A percentile compares a stretch with the other conserved stretches of the same genome.
These are phyloP conservation scores for Coemansia sp. DNA, from an alignment of 192 early-diverging fungal species.

Conservation along the genomic window DNA sequence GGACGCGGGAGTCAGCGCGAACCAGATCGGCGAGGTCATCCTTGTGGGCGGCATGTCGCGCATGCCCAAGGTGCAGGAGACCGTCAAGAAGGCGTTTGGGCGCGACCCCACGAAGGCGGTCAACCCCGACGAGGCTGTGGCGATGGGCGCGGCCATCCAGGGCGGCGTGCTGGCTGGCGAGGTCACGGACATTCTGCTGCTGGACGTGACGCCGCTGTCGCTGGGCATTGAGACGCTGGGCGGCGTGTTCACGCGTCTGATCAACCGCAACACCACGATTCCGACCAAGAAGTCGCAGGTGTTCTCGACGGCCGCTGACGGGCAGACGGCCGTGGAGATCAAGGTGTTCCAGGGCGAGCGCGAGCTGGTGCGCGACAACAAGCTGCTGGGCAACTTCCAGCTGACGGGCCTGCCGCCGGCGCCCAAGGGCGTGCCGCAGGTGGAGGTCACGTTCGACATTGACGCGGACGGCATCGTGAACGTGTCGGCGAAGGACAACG, in stretches of 20 bases:
- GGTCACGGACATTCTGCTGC: slow-evolving; percentile 91
- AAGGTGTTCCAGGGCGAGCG: slow-evolving; percentile 99
- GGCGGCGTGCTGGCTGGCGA: slow-evolving; percentile 97
- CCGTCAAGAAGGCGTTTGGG: slow-evolving; percentile 86
- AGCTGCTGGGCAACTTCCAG: slow-evolving; percentile 97
- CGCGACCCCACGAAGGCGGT: slow-evolving; percentile 91
- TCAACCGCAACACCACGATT: slow-evolving; percentile 97
- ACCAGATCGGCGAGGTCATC: slow-evolving; percentile 91
- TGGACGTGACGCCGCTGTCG: slow-evolving; percentile 97
- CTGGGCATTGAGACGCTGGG: slow-evolving; percentile 98
- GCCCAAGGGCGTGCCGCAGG: slow-evolving; percentile 96
- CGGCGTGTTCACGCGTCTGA: slow-evolving; percentile 96
- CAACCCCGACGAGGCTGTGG: slow-evolving; percentile 99
- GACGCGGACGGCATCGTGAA: slow-evolving; percentile 99
- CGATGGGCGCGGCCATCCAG: slow-evolving; percentile 97
- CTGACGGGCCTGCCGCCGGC: slow-evolving; percentile 92
- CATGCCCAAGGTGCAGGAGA: slow-evolving; percentile 94
- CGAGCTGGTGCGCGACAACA: slow-evolving; percentile 96
- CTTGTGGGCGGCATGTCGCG: slow-evolving; percentile 98
- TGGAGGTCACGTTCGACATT: slow-evolving; percentile 99
- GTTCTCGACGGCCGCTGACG: slow-evolving; percentile 98
- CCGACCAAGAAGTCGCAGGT: slow-evolving; percentile 99
- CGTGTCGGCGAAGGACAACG: slow-evolving; percentile 95
- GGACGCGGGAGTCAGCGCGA: slow-evolving; percentile 82
- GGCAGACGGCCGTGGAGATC: slow-evolving; percentile 97